phyloP scores from a whole-genome alignment of 345 rosid genomes.

The Pistacia atlantica region DNA sequence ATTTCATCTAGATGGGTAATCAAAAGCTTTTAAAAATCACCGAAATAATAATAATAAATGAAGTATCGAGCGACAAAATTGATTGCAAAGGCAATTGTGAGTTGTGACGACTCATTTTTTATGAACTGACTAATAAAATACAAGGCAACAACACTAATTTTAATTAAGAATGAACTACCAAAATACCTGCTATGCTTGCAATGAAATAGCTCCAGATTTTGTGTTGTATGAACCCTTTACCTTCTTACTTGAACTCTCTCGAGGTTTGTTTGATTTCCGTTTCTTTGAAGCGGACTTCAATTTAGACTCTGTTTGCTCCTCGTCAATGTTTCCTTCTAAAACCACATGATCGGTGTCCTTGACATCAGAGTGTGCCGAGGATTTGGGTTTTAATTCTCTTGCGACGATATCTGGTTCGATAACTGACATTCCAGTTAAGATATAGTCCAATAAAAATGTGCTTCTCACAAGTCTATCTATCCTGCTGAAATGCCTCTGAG shows the following conservation, averaged over 20 bases:
- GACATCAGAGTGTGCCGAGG: not conserved
- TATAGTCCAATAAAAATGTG: constrained; percentile 86
- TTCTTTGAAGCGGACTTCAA: constrained; percentile 49
- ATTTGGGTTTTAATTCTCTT: constrained; percentile 15
- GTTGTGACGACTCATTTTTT: not conserved
- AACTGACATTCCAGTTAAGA: constrained; percentile 80
- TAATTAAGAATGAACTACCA: not conserved
- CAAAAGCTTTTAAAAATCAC: no score
- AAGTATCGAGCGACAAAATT: no score
- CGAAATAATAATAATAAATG: no score
- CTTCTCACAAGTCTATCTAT: constrained; percentile 87
- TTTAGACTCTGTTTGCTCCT: constrained; percentile 30
- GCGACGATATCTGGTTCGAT: constrained; percentile 54
- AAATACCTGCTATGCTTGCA: constrained; percentile 29
- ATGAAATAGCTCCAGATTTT: constrained; percentile 35
- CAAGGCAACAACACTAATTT: not conserved
- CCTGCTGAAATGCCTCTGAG: constrained; percentile 88
- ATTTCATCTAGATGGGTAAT: no score
- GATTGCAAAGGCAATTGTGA: no score
- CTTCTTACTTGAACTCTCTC: constrained; percentile 58
- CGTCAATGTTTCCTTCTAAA: constrained; percentile 1
- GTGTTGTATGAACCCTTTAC: constrained; percentile 41
- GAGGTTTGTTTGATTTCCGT: constrained; percentile 59
- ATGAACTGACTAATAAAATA: not conserved
- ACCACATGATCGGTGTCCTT: constrained; percentile 11